Conservation (phyloP, 2,329 filamentous ascomycete genomes). For the Penicillium sp. region DNA sequence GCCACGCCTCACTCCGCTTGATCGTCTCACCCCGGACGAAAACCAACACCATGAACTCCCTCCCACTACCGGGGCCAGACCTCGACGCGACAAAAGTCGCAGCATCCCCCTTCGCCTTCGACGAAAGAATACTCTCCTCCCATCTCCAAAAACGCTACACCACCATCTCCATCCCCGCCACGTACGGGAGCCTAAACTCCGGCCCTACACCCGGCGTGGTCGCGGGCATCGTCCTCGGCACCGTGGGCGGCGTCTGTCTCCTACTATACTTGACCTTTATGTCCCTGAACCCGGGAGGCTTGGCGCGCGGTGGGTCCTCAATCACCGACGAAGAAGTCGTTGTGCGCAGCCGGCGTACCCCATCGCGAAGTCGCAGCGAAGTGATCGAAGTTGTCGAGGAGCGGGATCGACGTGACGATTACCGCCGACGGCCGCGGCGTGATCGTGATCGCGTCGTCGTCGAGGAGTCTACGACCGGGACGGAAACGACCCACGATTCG, state of each 20-base stretch:
- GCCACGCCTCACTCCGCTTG: not conserved
- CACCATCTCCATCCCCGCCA: constrained; percentile 57
- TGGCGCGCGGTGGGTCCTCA: constrained; percentile 24
- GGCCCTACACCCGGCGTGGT: constrained; percentile 58
- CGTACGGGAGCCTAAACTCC: constrained; percentile 55
- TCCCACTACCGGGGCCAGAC: not conserved
- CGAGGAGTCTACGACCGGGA: constrained; percentile 33
- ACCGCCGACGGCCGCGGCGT: constrained; percentile 19
- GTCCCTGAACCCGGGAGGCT: constrained; percentile 47
- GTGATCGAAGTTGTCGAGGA: constrained; percentile 36
- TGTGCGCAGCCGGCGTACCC: constrained; percentile 19
- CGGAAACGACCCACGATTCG: constrained; percentile 17
- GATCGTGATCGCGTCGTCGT: constrained; percentile 26
- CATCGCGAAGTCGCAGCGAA: constrained; percentile 16
- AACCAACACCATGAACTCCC: constrained; percentile 1
- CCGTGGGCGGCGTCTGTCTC: constrained; percentile 53
- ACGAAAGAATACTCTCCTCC: constrained; percentile 5
- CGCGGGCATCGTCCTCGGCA: constrained; percentile 56
- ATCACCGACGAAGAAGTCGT: constrained; percentile 29
- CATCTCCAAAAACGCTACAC: constrained; percentile 25
- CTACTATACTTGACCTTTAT: constrained; percentile 54
- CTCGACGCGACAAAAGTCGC: not conserved
- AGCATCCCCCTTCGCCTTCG: not conserved
- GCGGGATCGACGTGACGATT: constrained; percentile 26
- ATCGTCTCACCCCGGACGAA: not conserved